Conservation (phyloP, 768 basidiomycete genomes). For the Leccinellum albellum region DNA sequence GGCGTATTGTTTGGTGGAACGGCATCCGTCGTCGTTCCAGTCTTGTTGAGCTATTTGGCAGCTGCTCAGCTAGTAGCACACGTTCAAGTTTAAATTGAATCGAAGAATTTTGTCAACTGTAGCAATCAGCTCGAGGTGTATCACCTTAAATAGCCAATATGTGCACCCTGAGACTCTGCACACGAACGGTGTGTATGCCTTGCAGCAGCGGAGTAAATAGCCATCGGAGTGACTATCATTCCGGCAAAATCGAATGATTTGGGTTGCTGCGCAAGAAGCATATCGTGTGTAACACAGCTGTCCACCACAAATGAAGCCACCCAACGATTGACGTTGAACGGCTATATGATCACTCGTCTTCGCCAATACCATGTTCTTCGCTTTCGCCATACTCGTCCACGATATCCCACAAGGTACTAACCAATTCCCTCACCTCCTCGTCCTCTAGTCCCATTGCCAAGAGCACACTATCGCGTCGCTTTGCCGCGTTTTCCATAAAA, state of each 20-base stretch:
- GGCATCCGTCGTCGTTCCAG: neutral
- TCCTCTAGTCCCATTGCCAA: constrained; percentile 39
- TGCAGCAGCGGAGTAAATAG: neutral
- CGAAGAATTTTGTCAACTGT: neutral
- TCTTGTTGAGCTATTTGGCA: neutral
- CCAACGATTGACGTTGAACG: neutral
- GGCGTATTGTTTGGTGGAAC: neutral
- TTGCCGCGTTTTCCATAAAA: constrained; percentile 43
- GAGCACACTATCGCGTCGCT: constrained; percentile 36
- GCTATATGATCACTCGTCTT: constrained; percentile 15
- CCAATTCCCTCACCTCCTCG: constrained; percentile 57
- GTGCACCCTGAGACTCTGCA: neutral
- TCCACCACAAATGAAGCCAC: neutral
- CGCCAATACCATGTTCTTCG: constrained; percentile 22
- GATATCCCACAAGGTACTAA: constrained; percentile 57
- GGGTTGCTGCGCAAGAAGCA: neutral
- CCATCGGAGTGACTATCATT: neutral
- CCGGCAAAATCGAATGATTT: neutral
- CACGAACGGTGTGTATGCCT: neutral
- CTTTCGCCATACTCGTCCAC: constrained; percentile 41
- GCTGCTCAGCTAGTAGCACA: neutral
- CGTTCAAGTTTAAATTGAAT: neutral
- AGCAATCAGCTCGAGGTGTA: neutral
- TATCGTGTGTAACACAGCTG: neutral
- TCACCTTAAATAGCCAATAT: neutral